Conservation (phyloP, 345 rosid genomes). For the Moricandia arvensis region DNA sequence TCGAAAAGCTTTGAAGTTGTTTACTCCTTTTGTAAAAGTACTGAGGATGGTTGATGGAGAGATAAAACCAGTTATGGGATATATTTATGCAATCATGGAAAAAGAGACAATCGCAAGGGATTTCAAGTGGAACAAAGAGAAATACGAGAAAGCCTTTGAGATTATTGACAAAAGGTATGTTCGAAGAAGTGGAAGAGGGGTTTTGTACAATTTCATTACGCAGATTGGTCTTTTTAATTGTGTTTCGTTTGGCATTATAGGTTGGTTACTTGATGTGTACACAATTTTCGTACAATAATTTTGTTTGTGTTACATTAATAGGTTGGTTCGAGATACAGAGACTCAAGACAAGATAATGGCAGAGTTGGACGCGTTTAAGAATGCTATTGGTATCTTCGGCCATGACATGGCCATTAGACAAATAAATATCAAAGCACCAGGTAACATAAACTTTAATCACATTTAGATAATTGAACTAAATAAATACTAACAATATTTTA, state of each 20-base stretch:
- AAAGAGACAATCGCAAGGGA: background rate
- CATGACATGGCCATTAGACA: background rate
- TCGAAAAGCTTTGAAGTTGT: background rate
- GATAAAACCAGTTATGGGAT: background rate
- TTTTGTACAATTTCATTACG: background rate
- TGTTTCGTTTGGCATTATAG: no score
- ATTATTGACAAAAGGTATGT: background rate
- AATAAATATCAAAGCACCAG: background rate
- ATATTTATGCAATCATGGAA: background rate
- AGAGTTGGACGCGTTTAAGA: background rate
- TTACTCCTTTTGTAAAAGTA: background rate
- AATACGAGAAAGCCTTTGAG: no score
- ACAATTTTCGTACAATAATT: no score
- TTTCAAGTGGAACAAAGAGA: background rate
- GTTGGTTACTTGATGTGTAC: no score
- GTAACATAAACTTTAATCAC: no score
- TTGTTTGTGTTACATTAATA: background rate
- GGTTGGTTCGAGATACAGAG: background rate
- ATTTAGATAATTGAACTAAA: no score
- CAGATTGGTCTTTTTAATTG: no score
- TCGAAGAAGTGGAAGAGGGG: background rate
- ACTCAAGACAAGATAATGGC: background rate
- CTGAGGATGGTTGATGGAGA: background rate
- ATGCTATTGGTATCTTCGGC: background rate
- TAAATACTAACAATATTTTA: no score